phyloP scores from a whole-genome alignment of 2,329 filamentous ascomycete genomes.

The Claviceps pusilla region DNA sequence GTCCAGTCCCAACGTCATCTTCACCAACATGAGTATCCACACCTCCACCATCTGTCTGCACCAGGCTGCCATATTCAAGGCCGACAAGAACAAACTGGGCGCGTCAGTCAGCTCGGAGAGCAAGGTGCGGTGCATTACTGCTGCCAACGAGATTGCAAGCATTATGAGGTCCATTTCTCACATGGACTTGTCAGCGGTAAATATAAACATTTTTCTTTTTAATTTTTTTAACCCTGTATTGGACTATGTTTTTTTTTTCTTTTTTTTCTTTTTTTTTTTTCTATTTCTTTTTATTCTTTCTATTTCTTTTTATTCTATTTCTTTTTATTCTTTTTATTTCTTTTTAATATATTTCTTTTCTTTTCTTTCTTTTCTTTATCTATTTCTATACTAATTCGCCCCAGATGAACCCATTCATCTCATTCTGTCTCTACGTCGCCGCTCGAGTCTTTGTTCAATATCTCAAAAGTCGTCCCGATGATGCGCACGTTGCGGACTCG shows the following conservation, averaged over 20 bases:
- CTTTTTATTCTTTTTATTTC: too few species aligned
- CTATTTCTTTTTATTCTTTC: too few species aligned
- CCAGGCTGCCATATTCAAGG: conserved; percentile 94
- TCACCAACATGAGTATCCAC: conserved; percentile 93
- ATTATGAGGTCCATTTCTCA: conserved; percentile 95
- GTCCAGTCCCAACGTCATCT: conserved; percentile 69
- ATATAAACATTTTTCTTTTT: too few species aligned
- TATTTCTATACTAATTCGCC: too few species aligned
- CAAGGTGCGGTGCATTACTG: conserved; percentile 82
- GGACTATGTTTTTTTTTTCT: too few species aligned
- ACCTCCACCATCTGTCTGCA: conserved; percentile 96
- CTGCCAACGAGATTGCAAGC: conserved; percentile 82
- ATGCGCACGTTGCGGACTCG: conserved; percentile 62
- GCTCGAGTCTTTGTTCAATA: conserved; percentile 92
- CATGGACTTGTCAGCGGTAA: conserved; percentile 65
- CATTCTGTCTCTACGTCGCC: conserved; percentile 91
- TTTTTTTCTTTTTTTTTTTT: neutral
- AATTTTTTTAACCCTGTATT: too few species aligned
- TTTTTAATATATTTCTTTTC: neutral
- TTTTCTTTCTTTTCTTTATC: too few species aligned
- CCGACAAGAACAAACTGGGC: conserved; percentile 72
- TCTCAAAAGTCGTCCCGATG: conserved; percentile 81
- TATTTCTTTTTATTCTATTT: too few species aligned
- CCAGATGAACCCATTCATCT: conserved; percentile 89
- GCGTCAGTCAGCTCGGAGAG: conserved; percentile 70